Conservation (phyloP, 208 protist genomes). For the Paratrypanosoma confusum region DNA sequence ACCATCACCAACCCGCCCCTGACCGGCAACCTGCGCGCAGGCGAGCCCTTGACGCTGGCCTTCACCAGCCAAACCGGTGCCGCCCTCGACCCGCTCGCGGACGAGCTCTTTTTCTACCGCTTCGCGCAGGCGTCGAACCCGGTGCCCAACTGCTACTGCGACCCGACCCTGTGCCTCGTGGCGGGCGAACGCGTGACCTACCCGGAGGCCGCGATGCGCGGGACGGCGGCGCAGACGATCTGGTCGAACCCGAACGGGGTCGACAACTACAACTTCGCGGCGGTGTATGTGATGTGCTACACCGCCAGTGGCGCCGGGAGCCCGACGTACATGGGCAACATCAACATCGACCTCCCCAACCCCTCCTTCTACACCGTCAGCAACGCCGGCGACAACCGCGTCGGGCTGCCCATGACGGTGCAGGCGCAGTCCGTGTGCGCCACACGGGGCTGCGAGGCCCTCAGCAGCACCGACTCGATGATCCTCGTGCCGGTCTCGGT, state of each 20-base stretch:
- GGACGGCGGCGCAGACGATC: conserved; percentile 13
- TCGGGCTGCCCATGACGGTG: conserved; percentile 47
- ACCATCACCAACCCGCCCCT: conserved; percentile 10
- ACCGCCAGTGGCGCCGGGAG: neutral
- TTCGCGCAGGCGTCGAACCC: conserved; percentile 25
- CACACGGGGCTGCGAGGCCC: conserved; percentile 15
- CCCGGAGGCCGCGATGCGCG: conserved; percentile 1
- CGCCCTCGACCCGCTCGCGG: conserved; percentile 12
- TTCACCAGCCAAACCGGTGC: conserved; percentile 33
- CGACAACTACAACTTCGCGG: conserved; percentile 54
- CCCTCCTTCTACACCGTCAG: conserved; percentile 79
- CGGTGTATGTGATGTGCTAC: conserved; percentile 80
- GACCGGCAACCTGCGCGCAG: conserved; percentile 26
- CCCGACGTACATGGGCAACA: conserved; percentile 54
- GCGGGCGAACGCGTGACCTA: conserved; percentile 24
- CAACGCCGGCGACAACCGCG: conserved; percentile 25
- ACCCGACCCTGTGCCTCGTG: conserved; percentile 28
- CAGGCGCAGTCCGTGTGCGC: conserved; percentile 44
- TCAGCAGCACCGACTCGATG: conserved; percentile 36
- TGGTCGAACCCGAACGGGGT: conserved; percentile 41
- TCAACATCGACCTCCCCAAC: conserved; percentile 55
- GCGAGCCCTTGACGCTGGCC: conserved; percentile 21
- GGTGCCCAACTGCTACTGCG: conserved; percentile 67
- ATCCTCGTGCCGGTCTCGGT: conserved; percentile 24
- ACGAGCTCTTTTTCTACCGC: conserved; percentile 72